phyloP scores from a whole-genome alignment of 2,329 filamentous ascomycete genomes.

The Aspergillus hiratsukae region DNA sequence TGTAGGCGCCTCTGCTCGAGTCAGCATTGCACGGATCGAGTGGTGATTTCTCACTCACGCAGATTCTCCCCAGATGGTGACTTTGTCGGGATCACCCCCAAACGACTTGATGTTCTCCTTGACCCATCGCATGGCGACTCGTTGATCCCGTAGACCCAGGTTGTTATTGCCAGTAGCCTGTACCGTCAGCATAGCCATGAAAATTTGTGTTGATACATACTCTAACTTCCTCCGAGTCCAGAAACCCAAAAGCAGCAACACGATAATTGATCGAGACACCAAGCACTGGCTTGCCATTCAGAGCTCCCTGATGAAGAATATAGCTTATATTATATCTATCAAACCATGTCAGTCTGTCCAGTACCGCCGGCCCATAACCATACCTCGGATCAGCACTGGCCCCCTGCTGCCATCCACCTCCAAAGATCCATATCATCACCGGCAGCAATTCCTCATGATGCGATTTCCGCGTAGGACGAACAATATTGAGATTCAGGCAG shows the following conservation, averaged over 20 bases:
- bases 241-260: constrained; percentile 27
- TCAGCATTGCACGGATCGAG: background rate
- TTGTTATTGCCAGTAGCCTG: constrained; percentile 27
- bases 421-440: constrained; percentile 30
- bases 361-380: background rate
- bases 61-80: constrained; percentile 37
- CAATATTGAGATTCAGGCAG: constrained; percentile 26
- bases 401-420: constrained; percentile 28
- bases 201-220: constrained; percentile 7
- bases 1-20: constrained; percentile 25
- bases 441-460: constrained; percentile 15
- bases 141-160: constrained; percentile 29
- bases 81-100: constrained; percentile 26
- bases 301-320: constrained; percentile 23
- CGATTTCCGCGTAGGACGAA: constrained; percentile 12
- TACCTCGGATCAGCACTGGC: constrained; percentile 30
- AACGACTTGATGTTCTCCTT: constrained; percentile 32
- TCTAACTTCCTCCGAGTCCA: constrained; percentile 28
- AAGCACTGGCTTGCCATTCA: constrained; percentile 25
- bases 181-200: background rate
- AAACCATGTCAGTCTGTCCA: background rate
- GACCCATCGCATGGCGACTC: constrained; percentile 34
- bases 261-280: constrained; percentile 31
- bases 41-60: constrained; percentile 16
- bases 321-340: constrained; percentile 32